Base-by-base conservation (phyloP, 2,329 filamentous ascomycete genomes). In the Stachybotrys elegans region DNA sequence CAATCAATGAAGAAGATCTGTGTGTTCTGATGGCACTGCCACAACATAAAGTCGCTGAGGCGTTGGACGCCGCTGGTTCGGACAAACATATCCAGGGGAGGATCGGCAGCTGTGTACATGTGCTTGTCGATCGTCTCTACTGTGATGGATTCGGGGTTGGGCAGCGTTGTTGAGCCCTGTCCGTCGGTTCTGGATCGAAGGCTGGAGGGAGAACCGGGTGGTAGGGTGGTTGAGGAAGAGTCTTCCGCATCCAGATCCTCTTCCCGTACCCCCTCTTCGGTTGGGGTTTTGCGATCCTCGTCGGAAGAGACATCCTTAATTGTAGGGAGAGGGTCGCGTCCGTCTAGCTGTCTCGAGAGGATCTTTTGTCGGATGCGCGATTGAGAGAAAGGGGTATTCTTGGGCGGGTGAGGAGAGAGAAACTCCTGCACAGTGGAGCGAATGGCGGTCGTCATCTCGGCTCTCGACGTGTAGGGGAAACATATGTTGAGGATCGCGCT, bases 11-110 rank as follows among this genome's bases (percentile, higher is more conserved):
- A 98, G 47, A 94, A 88, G 51, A 98, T 86, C 48, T 95, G 86
- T 0, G 93, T 96, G 51, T 92, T 76, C 59, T 95, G 81, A 60
- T 97, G 91, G 57, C 88, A 93, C 67, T 98, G 93, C 93, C 93
- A 98, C 25, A 98, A 81, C 91, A 98, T 93, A 57, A 97, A 98
- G 63, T 98, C 93, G 60, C 90, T 96, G 47, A 98, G 72, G 40
- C 93, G 79, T 64, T 91, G 86, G 13, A 98, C 93, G 22, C 91
- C 92, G 50, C 90, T 96, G 5, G 93, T 98, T 41, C 93, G 82
- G 41, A 98, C 78, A 43, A 98, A 83, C 12, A 98, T 76, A 59
- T 98, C 93, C 34, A 97, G 71, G 1, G 93, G 93, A 14, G 93
- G 93, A 49, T 87, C 84, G 43, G 82, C 81, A 40, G 85, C 80